Conservation (phyloP, 2,329 filamentous ascomycete species). For the Neospermospora avenae region DNA sequence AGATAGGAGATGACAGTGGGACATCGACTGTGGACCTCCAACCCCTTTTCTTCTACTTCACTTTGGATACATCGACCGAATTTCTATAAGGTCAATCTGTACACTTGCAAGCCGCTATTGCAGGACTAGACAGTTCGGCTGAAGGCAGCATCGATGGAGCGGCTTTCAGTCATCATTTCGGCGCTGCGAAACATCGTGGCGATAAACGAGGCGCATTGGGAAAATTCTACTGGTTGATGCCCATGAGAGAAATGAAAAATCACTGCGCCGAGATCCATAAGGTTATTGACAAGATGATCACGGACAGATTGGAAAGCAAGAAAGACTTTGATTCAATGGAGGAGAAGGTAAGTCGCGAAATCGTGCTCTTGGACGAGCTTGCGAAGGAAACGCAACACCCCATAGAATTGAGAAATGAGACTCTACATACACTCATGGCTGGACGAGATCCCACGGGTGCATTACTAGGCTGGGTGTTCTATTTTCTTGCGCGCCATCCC, state of each 20-base stretch:
- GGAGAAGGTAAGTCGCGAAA: constrained; percentile 26
- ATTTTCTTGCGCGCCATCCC: constrained; percentile 40
- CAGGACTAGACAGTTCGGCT: constrained; percentile 9
- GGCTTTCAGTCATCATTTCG: constrained; percentile 20
- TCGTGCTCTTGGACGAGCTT: constrained; percentile 49
- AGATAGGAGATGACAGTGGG: constrained; percentile 20
- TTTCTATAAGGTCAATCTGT: constrained; percentile 56
- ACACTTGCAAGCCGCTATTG: constrained; percentile 27
- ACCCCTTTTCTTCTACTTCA: constrained; percentile 61
- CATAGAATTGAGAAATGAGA: constrained; percentile 24
- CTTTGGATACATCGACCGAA: constrained; percentile 63
- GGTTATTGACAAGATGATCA: constrained; percentile 20
- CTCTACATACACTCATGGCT: constrained; percentile 40
- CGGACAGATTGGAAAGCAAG: constrained; percentile 11
- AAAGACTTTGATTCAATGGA: constrained; percentile 1
- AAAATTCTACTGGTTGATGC: constrained; percentile 44
- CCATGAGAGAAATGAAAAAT: constrained; percentile 33
- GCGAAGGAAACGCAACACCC: constrained; percentile 20
- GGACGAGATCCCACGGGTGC: constrained; percentile 55
- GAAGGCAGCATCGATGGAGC: constrained; percentile 21
- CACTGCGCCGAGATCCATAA: constrained; percentile 26
- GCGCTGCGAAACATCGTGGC: constrained; percentile 34
- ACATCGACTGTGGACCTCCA: constrained; percentile 54
- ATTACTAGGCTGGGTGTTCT: constrained; percentile 47
- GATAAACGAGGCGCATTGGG: constrained; percentile 41